These are phyloP conservation scores for Calonectria pseudoreteaudii DNA, from an alignment of 2,329 filamentous ascomycete species.

Conservation along the genomic window DNA sequence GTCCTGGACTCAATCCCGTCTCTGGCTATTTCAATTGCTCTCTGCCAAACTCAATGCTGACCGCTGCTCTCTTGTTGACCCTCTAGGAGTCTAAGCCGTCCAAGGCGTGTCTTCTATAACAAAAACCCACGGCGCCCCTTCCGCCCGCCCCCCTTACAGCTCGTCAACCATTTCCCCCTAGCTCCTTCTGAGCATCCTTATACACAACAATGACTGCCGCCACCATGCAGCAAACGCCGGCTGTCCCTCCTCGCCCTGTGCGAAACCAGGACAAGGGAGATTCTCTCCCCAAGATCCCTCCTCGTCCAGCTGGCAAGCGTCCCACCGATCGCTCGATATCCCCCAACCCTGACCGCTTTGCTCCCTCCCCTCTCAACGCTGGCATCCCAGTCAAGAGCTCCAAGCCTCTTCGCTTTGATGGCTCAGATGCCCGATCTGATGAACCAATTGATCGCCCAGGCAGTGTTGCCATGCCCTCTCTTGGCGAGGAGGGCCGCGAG, in stretches of 20 bases:
- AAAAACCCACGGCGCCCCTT: constrained; percentile 23
- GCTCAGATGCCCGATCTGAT: constrained; percentile 46
- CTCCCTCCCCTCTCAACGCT: constrained; percentile 88
- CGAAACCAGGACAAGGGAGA: constrained; percentile 61
- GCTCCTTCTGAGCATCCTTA: constrained; percentile 34
- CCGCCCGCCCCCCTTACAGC: constrained; percentile 23
- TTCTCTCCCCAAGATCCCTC: constrained; percentile 77
- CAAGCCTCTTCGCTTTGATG: constrained; percentile 50
- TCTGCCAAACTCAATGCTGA: constrained; percentile 39
- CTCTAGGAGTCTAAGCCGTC: constrained; percentile 28
- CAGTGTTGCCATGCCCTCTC: constrained; percentile 84
- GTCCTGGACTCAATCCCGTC: constrained; percentile 16
- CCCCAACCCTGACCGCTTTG: constrained; percentile 81
- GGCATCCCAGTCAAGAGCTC: constrained; percentile 64
- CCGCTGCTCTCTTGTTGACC: constrained; percentile 37
- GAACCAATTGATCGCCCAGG: constrained; percentile 71
- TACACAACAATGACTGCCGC: constrained; percentile 60
- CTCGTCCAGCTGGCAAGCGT: constrained; percentile 78
- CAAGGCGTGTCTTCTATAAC: constrained; percentile 29
- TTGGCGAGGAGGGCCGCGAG: constrained; percentile 91
- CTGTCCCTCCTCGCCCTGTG: constrained; percentile 67
- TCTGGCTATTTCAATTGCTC: constrained; percentile 17
- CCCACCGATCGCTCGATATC: constrained; percentile 79
- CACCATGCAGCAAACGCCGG: constrained; percentile 62
- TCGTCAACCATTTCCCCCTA: constrained; percentile 7